Base-by-base conservation (phyloP, 2,329 filamentous ascomycete genomes). In the Diaporthe capsici region DNA sequence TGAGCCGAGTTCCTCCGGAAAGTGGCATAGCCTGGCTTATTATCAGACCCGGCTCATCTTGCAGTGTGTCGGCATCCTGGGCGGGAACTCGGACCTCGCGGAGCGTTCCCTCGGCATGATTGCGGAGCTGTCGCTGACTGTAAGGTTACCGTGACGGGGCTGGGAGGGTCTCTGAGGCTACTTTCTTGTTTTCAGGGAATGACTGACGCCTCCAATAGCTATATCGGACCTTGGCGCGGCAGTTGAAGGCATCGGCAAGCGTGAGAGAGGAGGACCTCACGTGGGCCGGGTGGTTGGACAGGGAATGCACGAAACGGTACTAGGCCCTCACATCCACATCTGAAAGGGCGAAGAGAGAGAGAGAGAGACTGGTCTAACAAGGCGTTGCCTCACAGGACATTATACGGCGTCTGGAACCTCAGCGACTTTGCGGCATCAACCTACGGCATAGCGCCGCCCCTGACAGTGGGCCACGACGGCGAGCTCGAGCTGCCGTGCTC, bases 261-360 rank as follows among this genome's bases (percentile, higher is more conserved):
- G 4, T 28, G 15, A 31, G 39, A 0, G 60, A 12, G 1, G 25
- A 4, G 6, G 25, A 65, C 5, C 13, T 65, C 25, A 65, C 60
- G 2, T 65, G 60, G 60, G 4, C 39, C 4, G 25, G 60, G 13
- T 65, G 60, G 60, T 3, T 47, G 8, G 60, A 31, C 2, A 65
- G 39, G 22, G 60, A 65, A 47, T 47, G 60, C 39, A 47, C 60
- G 39, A 65, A 47, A 47, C 60, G 60, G 60, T 65, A 65, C 20
- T 5, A 3, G 17, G 2, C n/a, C 25, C 37, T 22, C 4, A 34
- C 34, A 34, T 1, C 5, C 8, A 12, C 7, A n/a, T 37, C 12
- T 17, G 28, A 10, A 31, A 15, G 31, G 22, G 8, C 28, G 9
- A 3, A 8, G 3, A 13, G 17, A 63, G 6, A 4, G 31, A 8